Evolutionary conservation across 306 rosid genomes (phyloP).

Genomic region (Ammopiptanthus mongolicus): DNA sequence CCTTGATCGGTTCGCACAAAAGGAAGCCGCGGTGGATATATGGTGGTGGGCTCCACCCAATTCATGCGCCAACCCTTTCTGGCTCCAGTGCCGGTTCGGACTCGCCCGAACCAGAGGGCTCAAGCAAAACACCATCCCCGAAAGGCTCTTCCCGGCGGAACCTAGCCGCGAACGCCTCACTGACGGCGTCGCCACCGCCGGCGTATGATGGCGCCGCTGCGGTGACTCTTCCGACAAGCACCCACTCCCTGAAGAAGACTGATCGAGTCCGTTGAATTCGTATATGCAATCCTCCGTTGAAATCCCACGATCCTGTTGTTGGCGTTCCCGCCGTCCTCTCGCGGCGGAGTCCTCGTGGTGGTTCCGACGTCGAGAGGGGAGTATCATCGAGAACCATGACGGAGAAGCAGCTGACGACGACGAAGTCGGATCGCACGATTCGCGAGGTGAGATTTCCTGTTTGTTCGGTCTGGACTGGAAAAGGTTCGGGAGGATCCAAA

Average conservation of each 20-base stretch:
- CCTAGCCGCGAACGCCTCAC: conserved; percentile 34
- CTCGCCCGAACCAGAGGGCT: conserved; percentile 85
- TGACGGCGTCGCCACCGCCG: no score
- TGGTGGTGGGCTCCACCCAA: conserved; percentile 16
- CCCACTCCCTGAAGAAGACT: conserved; percentile 41
- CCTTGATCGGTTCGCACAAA: conserved; percentile 21
- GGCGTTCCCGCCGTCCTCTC: not conserved
- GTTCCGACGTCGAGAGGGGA: conserved; percentile 23
- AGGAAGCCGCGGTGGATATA: conserved; percentile 7
- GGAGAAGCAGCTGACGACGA: conserved; percentile 30
- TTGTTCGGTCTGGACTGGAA: conserved; percentile 48
- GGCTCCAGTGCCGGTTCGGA: conserved; percentile 47
- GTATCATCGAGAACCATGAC: conserved; percentile 58
- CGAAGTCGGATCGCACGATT: conserved; percentile 28
- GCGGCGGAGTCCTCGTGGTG: not conserved
- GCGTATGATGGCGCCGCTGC: conserved; percentile 22
- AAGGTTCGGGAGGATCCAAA: conserved; percentile 39
- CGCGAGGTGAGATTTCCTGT: conserved; percentile 23
- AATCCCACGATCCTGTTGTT: conserved; percentile 40
- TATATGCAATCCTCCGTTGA: conserved; percentile 4
- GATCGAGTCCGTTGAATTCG: not conserved
- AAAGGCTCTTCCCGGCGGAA: conserved; percentile 33
- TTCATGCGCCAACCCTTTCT: conserved; percentile 22
- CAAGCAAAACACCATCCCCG: conserved; percentile 66
- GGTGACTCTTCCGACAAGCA: conserved; percentile 51